phyloP scores from a whole-genome alignment of 192 early-diverging fungal species.

The Backusella australiensis region DNA sequence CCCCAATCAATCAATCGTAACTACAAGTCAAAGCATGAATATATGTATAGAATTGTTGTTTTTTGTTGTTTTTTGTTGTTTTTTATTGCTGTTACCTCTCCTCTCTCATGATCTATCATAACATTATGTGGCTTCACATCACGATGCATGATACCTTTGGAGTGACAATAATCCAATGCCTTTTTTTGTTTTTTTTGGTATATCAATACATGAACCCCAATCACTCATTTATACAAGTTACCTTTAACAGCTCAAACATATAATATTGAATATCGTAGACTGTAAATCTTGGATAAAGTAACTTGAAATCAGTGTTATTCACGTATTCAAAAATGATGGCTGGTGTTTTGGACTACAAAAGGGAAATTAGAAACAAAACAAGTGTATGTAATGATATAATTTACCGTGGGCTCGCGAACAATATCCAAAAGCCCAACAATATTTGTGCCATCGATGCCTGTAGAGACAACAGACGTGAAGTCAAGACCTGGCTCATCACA shows the following conservation, averaged over 20 bases:
- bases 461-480: too few species aligned
- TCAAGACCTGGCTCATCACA: too few species aligned
- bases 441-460: constrained; percentile 76
- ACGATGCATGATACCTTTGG: constrained; percentile 98
- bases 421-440: constrained; percentile 91
- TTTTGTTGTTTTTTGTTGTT: too few species aligned
- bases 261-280: constrained; percentile 97
- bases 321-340: constrained; percentile 96
- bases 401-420: constrained; percentile 89
- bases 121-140: constrained; percentile 99
- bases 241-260: constrained; percentile 95
- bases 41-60: neutral
- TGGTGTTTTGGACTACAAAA: constrained; percentile 84
- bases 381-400: neutral
- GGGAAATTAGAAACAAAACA: neutral
- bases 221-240: constrained; percentile 18
- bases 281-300: constrained; percentile 90
- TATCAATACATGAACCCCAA: too few species aligned
- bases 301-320: constrained; percentile 98
- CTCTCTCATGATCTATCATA: constrained; percentile 99
- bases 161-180: constrained; percentile 98
- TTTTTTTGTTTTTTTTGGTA: constrained; percentile 18
- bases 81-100: constrained; percentile 56
- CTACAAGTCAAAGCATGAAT: constrained; percentile 32
- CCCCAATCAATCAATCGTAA: constrained; percentile 99